These are phyloP conservation scores for Colletotrichum graminicola DNA, from an alignment of 2,329 filamentous ascomycete species.

Conservation along the genomic window DNA sequence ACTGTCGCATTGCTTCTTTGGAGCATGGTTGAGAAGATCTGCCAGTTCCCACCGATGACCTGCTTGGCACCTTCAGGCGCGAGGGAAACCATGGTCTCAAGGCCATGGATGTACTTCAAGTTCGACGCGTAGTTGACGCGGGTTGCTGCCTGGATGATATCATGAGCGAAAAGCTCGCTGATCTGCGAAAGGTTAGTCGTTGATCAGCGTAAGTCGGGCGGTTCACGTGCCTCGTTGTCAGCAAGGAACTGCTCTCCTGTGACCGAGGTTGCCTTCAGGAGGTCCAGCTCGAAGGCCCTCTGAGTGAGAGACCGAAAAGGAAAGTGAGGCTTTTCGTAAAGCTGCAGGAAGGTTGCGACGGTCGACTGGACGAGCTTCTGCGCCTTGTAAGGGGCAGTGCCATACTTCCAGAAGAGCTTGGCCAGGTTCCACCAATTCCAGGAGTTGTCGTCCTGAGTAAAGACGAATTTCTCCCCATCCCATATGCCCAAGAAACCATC, in stretches of 20 bases:
- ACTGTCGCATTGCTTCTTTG: conserved; percentile 71
- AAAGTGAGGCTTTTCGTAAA: conserved; percentile 87
- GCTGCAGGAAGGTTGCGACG: conserved; percentile 78
- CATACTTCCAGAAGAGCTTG: conserved; percentile 89
- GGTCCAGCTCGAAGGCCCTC: conserved; percentile 74
- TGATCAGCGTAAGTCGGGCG: neutral
- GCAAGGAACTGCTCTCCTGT: conserved; percentile 81
- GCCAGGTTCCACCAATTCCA: conserved; percentile 83
- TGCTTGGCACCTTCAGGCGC: conserved; percentile 86
- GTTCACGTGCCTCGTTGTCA: conserved; percentile 65
- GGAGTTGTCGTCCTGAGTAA: conserved; percentile 69
- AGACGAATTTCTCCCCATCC: conserved; percentile 83
- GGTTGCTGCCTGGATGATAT: conserved; percentile 91
- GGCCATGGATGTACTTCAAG: conserved; percentile 83
- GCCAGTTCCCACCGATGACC: conserved; percentile 90
- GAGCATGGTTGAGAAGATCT: conserved; percentile 89
- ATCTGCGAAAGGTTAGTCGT: conserved; percentile 59
- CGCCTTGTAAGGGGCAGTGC: conserved; percentile 79
- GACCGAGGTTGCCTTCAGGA: conserved; percentile 73
- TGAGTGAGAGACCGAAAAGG: conserved; percentile 84
- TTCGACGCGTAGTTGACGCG: conserved; percentile 97
- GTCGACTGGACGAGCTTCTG: conserved; percentile 78
- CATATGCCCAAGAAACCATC: conserved; percentile 80
- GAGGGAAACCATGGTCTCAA: conserved; percentile 93
- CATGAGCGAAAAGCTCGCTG: conserved; percentile 74